These are phyloP conservation scores for Posidonia oceanica DNA, from an alignment of 116 monocot genomes.

Conservation along the genomic window DNA sequence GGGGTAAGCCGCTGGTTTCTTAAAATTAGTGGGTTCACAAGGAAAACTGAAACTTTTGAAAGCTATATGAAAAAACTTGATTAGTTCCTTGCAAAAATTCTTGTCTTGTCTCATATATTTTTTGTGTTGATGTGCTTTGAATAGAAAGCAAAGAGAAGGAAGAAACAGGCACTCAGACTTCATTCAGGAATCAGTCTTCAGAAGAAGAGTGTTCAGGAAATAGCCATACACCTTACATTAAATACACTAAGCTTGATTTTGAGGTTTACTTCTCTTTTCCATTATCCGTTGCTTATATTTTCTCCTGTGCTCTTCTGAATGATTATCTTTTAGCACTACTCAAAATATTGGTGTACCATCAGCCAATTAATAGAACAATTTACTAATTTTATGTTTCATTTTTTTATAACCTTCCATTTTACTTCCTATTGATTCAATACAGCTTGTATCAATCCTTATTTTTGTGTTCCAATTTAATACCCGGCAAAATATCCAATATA, in stretches of 20 bases:
- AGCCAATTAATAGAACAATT: no score
- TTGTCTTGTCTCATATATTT: not conserved
- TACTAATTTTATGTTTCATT: no score
- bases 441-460: not conserved
- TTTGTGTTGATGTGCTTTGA: not conserved
- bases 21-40: no score
- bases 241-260: slow-evolving; percentile 90
- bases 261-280: slow-evolving; percentile 17
- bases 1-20: no score
- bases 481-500: no score
- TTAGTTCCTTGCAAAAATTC: not conserved
- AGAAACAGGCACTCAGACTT: not conserved
- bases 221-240: slow-evolving; percentile 62
- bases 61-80: not conserved
- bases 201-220: slow-evolving; percentile 24
- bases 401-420: no score
- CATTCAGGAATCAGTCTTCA: slow-evolving; percentile 6
- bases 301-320: no score
- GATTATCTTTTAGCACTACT: no score
- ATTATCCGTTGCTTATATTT: no score
- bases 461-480: not conserved
- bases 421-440: no score
- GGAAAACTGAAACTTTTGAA: no score
- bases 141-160: slow-evolving; percentile 1
- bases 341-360: no score